A percentile compares a stretch with the other conserved stretches of the same genome.
These are phyloP conservation scores for Trypanosoma boissoni DNA, from an alignment of 208 protist species.

Conservation along the genomic window DNA sequence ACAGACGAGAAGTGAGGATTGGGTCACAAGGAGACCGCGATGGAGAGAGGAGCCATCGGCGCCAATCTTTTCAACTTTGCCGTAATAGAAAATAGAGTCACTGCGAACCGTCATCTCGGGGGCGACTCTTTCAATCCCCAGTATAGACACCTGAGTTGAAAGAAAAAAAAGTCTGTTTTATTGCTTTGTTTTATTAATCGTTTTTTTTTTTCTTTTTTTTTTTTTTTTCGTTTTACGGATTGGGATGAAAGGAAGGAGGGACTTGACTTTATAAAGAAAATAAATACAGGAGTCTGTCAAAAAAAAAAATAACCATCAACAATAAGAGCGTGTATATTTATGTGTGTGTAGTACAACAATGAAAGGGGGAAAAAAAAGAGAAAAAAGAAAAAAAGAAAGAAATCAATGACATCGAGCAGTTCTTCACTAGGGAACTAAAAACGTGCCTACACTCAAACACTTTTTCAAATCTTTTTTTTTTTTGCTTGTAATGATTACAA, in stretches of 20 bases:
- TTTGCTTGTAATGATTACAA: too few species aligned
- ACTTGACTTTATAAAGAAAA: background rate
- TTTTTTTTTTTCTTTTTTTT: background rate
- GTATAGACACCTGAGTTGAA: too few species aligned
- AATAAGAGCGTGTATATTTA: too few species aligned
- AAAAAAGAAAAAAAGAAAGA: conserved; percentile 3
- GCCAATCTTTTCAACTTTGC: conserved; percentile 44
- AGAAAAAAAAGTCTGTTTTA: too few species aligned
- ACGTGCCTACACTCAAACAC: too few species aligned
- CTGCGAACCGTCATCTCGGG: background rate
- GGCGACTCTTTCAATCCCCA: too few species aligned
- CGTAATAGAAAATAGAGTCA: conserved; percentile 21
- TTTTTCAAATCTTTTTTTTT: too few species aligned
- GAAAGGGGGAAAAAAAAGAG: background rate
- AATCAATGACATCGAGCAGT: background rate
- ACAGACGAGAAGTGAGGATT: conserved; percentile 36
- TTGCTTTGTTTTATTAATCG: background rate
- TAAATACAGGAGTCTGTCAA: background rate
- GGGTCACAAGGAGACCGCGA: conserved; percentile 35
- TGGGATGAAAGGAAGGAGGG: background rate
- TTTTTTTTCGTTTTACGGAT: background rate
- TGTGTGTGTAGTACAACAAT: too few species aligned
- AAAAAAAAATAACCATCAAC: too few species aligned
- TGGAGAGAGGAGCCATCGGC: conserved; percentile 40
- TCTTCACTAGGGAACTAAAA: too few species aligned